Conservation (phyloP, 805 yeast genomes). For the Pichia cephalocereana region DNA sequence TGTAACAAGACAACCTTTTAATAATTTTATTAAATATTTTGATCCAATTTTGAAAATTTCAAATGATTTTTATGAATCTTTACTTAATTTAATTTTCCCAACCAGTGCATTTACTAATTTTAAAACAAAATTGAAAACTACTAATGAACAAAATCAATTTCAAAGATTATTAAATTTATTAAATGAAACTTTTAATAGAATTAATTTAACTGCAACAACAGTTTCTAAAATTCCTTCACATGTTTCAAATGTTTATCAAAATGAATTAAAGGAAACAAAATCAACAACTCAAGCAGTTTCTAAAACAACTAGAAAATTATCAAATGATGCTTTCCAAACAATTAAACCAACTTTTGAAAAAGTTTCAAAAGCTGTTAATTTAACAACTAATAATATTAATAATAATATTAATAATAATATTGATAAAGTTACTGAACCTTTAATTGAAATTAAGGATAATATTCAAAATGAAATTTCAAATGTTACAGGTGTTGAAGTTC, state of each 20-base stretch:
- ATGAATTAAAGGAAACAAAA: slow-evolving; percentile 21
- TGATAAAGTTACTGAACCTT: background rate
- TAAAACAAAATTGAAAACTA: slow-evolving; percentile 1
- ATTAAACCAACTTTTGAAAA: slow-evolving; percentile 26
- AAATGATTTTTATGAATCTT: slow-evolving; percentile 24
- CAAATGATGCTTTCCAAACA: slow-evolving; percentile 26
- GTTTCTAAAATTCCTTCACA: slow-evolving; percentile 24
- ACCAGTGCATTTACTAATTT: background rate
- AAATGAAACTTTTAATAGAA: slow-evolving; percentile 20
- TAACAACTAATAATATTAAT: slow-evolving; percentile 1
- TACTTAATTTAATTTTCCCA: slow-evolving; percentile 23
- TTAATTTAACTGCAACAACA: slow-evolving; percentile 20
- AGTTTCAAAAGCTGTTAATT: slow-evolving; percentile 18
- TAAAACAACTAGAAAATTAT: slow-evolving; percentile 28
- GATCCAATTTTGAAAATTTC: slow-evolving; percentile 22
- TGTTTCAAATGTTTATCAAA: slow-evolving; percentile 22
- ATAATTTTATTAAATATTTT: slow-evolving; percentile 5
- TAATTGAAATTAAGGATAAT: slow-evolving; percentile 1
- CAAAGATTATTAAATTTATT: slow-evolving; percentile 19
- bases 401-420: background rate
- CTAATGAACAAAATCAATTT: slow-evolving; percentile 16
- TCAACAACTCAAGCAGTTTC: slow-evolving; percentile 27
- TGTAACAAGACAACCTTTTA: background rate
- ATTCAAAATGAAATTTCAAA: background rate
- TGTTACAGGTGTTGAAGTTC: slow-evolving; percentile 25